Base-by-base conservation (phyloP, 345 rosid species). In the Punica granatum region DNA sequence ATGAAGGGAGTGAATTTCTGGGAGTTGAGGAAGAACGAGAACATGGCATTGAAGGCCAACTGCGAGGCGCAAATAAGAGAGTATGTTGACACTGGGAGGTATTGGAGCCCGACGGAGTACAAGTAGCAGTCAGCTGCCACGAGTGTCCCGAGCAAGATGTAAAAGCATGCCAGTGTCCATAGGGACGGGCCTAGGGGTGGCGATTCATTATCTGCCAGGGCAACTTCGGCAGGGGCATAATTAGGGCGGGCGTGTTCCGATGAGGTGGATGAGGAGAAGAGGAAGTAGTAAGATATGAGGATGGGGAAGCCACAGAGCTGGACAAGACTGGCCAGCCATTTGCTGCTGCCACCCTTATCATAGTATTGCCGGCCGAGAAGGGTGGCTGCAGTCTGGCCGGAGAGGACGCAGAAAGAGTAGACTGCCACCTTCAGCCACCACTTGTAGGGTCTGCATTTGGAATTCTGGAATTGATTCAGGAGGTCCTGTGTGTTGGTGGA, bases 41-140 rank as follows among this genome's bases (percentile, higher is more conserved):
- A 85, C 12, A 81, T 46, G 30, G 81, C 78, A 66, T 76, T 85
- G 75, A 85, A 81, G 48, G 74, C 84, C 64, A 79, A 44, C 23
- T 83, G 83, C 16, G 83, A 70, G 28, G 87, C 76, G 16, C 77
- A 74, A 4, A 81, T 60, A 31, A 85, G 71, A n/a, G 84, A 68
- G 37, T 42, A 76, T 7, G 85, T 83, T 2, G 87, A 81, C 31
- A 85, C 80, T 0, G 84, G 87, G 51, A 83, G 83, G 51, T 81
- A 78, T n/a, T 60, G 6, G 8, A 81, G 72, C 8, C 87, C 87
- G 6, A 79, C n/a, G 0, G 87, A 77, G 70, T 74, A 79, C 34
- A 83, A 26, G 67, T 70, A 25, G 70, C 73, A 65, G 56, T 33
- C 23, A 33, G 37, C 46, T 11, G 78, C 77, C 42, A 41, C 19